phyloP scores from a whole-genome alignment of 2,329 filamentous ascomycete species.

The Aspergillus sp. region DNA sequence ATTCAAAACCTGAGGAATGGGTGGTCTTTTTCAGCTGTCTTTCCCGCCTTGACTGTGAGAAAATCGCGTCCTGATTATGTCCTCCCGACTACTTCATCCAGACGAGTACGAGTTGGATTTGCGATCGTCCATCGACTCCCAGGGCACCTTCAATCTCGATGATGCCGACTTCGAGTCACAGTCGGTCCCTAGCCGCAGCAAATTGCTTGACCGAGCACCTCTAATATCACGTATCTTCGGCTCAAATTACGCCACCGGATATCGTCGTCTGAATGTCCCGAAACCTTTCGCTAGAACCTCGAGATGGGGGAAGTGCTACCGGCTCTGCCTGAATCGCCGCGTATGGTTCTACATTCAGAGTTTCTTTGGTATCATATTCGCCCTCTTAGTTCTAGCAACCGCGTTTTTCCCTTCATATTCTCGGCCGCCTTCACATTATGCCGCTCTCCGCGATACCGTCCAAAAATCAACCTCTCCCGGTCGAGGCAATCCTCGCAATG shows the following conservation, averaged over 20 bases:
- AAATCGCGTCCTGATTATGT: constrained; percentile 28
- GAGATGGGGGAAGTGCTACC: constrained; percentile 25
- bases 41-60: constrained; percentile 14
- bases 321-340: constrained; percentile 32
- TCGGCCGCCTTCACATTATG: constrained; percentile 53
- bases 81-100: constrained; percentile 38
- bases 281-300: constrained; percentile 25
- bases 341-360: constrained; percentile 31
- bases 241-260: constrained; percentile 28
- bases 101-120: constrained; percentile 44
- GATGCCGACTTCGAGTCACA: constrained; percentile 45
- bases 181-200: constrained; percentile 27
- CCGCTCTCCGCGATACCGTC: constrained; percentile 33
- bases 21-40: constrained; percentile 8
- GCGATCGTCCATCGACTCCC: constrained; percentile 41
- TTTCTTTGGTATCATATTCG: constrained; percentile 19
- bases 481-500: constrained; percentile 54
- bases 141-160: constrained; percentile 43
- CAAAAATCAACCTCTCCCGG: constrained; percentile 34
- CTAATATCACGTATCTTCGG: constrained; percentile 31
- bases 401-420: constrained; percentile 59
- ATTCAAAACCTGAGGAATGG: constrained; percentile 15
- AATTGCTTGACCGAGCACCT: constrained; percentile 21
- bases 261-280: constrained; percentile 30
- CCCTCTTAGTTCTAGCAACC: constrained; percentile 39